Evolutionary conservation across 495 filamentous ascomycete genomes (phyloP).

Genomic region (Hypoxylon fragiforme): DNA sequence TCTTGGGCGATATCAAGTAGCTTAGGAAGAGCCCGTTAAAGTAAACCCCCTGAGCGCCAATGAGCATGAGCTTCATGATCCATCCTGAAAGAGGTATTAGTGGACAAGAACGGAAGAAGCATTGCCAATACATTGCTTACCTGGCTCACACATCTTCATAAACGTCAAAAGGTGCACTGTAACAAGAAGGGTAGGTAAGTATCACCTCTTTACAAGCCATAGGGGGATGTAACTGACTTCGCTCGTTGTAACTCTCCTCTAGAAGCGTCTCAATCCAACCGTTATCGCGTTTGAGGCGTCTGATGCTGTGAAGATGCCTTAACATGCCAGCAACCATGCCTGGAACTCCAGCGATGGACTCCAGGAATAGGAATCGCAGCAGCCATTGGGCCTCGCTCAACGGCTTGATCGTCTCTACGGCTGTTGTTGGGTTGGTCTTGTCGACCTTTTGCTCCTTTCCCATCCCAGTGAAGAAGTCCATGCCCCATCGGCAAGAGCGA

Average conservation of each 20-base stretch:
- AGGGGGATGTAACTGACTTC: too few relatives aligned
- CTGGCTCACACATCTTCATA: slow-evolving; percentile 88
- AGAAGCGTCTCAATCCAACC: slow-evolving; percentile 98
- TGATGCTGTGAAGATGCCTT: slow-evolving; percentile 79
- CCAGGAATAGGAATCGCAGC: slow-evolving; percentile 85
- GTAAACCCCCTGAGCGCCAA: slow-evolving; percentile 83
- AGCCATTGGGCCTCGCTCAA: slow-evolving; percentile 59
- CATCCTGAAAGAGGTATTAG: slow-evolving; percentile 54
- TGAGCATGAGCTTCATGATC: slow-evolving; percentile 87
- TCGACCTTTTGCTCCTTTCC: slow-evolving; percentile 48
- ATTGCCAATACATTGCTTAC: slow-evolving; percentile 2
- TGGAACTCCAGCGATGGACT: slow-evolving; percentile 91
- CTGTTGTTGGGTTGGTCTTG: slow-evolving; percentile 50
- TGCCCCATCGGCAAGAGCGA: slow-evolving; percentile 46
- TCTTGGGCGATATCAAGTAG: slow-evolving; percentile 86
- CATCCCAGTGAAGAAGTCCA: slow-evolving; percentile 53
- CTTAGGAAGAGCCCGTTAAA: slow-evolving; percentile 92
- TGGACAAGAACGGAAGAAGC: slow-evolving; percentile 65
- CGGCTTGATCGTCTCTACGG: slow-evolving; percentile 46
- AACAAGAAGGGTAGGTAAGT: not conserved
- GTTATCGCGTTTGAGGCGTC: slow-evolving; percentile 87
- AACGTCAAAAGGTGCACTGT: slow-evolving; percentile 85
- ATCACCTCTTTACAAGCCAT: not conserved
- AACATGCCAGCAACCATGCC: slow-evolving; percentile 98
- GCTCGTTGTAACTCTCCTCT: slow-evolving; percentile 93